Evolutionary conservation across 495 filamentous ascomycete genomes (phyloP).

Genomic region (Talaromyces stipitatus): DNA sequence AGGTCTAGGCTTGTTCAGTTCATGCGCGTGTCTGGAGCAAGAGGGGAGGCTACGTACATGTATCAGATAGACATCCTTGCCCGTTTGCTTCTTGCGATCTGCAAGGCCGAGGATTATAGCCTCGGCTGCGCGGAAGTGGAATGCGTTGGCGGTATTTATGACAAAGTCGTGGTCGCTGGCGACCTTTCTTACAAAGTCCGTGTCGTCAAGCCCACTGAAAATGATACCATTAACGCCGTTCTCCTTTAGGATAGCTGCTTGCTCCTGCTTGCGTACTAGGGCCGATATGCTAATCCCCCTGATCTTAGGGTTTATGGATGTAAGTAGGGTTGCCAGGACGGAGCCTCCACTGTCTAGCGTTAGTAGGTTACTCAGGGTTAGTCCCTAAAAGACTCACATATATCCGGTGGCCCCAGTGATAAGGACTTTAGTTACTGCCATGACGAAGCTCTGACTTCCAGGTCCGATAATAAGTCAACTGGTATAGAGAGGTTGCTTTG

Average conservation of each 20-base stretch:
- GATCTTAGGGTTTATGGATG: neutral
- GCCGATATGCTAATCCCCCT: neutral
- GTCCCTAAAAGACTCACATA: too few species aligned
- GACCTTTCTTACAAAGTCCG: conserved; percentile 9
- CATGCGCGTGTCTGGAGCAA: too few species aligned
- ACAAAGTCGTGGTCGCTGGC: conserved; percentile 10
- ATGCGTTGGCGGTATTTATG: conserved; percentile 27
- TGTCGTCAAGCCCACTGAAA: neutral
- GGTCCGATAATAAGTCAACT: too few species aligned
- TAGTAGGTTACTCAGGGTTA: too few species aligned
- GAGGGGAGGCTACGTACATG: too few species aligned
- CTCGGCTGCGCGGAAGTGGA: conserved; percentile 16
- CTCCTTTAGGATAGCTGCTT: neutral
- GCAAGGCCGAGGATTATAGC: conserved; percentile 29
- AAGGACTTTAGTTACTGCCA: neutral
- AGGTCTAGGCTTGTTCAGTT: too few species aligned
- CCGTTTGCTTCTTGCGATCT: conserved; percentile 16
- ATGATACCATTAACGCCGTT: neutral
- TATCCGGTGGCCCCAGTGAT: conserved; percentile 7
- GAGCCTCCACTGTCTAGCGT: too few species aligned
- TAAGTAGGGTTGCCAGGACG: neutral
- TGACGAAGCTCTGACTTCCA: neutral
- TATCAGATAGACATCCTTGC: conserved; percentile 24
- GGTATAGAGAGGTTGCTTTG: too few species aligned
- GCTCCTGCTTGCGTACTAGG: neutral